Evolutionary conservation across 192 early-diverging fungal genomes (phyloP), one percentile per base, ranked within the genome.

Genomic region (Backusella liffmaniae): DNA sequence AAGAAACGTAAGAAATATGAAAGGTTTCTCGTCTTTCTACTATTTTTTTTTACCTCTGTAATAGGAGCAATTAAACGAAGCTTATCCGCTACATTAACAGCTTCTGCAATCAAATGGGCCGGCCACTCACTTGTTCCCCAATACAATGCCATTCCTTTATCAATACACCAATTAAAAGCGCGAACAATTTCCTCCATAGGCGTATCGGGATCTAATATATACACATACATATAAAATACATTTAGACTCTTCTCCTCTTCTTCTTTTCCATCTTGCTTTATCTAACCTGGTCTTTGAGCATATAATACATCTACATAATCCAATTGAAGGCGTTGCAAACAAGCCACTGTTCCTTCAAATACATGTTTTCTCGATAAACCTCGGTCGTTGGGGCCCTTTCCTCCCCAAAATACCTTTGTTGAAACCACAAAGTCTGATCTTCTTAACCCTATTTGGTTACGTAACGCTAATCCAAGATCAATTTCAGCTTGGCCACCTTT

Each of bases 181-280:
- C 94, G 90, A 12, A 96, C 94, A 49, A 89, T 88, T 80, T 96
- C 94, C 73, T 94, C 91, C 92, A 94, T 96, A n/a, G 94, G 94
- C 37, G 84, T 79, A 75, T 82, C 84, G 9, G 67, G 79, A 67
- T 81, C 79, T 66, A 74, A 77, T 15, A 8, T 16, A 35, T 67
- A 18, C 18, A 15, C 13, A 15, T 46, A 46, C 30, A 30, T 1
- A 30, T 12, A 34, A 36, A 74, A 21, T 15, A 32, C 30, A 18
- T n/a, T 65, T 23, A 66, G 7, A n/a, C 16, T 36, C 23, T 30
- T 23, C 1, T 21, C 4, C 59, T 30, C 39, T 26, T 66, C 26
- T 37, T 71, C 53, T 1, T 32, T 21, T 29, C 51, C 16, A 36
- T 41, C n/a, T 71, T 21, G 42, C 4, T 42, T 56, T 59, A 3